phyloP scores from a whole-genome alignment of 2,329 filamentous ascomycete genomes.

The Sclerotinia subarctica region DNA sequence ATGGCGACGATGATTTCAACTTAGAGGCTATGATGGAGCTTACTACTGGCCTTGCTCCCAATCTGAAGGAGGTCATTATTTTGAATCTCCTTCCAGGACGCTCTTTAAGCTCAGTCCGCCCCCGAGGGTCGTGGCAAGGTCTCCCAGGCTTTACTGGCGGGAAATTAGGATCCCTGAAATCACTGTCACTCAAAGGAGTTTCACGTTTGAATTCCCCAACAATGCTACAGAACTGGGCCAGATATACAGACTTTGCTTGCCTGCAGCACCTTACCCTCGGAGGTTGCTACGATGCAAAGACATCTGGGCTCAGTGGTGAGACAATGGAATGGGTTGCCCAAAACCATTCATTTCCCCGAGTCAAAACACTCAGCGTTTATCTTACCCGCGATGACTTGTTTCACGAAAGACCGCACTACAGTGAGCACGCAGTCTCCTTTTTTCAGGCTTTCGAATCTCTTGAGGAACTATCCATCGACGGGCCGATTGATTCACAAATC shows the following conservation, averaged over 20 bases:
- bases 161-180: conserved; percentile 21
- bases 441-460: conserved; percentile 20
- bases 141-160: conserved; percentile 23
- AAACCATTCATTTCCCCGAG: conserved; percentile 22
- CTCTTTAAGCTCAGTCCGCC: conserved; percentile 13
- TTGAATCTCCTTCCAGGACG: conserved; percentile 17
- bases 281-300: conserved; percentile 11
- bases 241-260: conserved; percentile 18
- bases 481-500: conserved; percentile 21
- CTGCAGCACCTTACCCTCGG: conserved; percentile 20
- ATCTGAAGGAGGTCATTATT: conserved; percentile 23
- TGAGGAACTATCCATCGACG: conserved; percentile 19
- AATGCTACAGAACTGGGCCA: conserved; percentile 18
- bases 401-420: conserved; percentile 16
- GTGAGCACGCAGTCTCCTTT: conserved; percentile 15
- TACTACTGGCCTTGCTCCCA: conserved; percentile 20
- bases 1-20: conserved; percentile 22
- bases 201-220: conserved; percentile 8
- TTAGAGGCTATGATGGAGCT: conserved; percentile 24
- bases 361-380: conserved; percentile 21
- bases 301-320: conserved; percentile 16
- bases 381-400: conserved; percentile 4
- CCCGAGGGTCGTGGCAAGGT: conserved; percentile 22
- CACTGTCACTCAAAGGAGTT: conserved; percentile 17
- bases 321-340: conserved; percentile 20